Base-by-base conservation (phyloP, 2,329 filamentous ascomycete species). In the Microdochium trichocladiopsis region DNA sequence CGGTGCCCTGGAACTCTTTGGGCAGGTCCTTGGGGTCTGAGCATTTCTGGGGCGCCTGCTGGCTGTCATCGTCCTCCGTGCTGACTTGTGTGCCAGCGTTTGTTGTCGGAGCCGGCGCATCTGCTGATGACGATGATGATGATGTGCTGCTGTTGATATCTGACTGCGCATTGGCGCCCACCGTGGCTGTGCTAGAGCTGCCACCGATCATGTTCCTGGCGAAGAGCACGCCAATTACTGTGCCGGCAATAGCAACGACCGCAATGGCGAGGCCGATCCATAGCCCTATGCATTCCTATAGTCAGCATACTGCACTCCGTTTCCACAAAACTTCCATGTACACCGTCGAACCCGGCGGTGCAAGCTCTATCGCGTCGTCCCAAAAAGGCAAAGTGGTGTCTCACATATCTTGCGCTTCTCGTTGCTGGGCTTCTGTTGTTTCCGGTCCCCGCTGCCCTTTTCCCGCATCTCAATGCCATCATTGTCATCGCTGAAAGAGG, bases 1-100 rank as follows among this genome's bases (percentile, higher is more conserved):
- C 74, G 6, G 82, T 85, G 9, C 84, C 84, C 65, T 81, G 78
- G 24, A 83, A 83, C 48, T 72, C 72, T 31, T 71, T 63, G 60
- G 79, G 78, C 52, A 78, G 73, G 51, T 54, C 50, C 49, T 51
- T 50, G 41, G 41, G n/a, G 21, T 45, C 41, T 16, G 41, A 21
- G 41, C 41, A 45, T 12, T 45, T 21, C 41, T 45, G 41, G 12
- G 41, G n/a, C 6, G 21, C 18, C 41, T 37, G 33, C 14, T 16
- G 6, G 41, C 41, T 45, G 14, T 9, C 18, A 18, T 22, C 18
- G n/a, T 23, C 18, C 9, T 4, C n/a, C 3, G 41, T 45, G 6
- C 6, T 18, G n/a, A 45, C 18, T 18, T 22, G 16, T 16, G 41
- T 45, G n/a, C 41, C 41, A 10, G 41, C 41, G 18, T 23, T 22